Evolutionary conservation across 768 basidiomycete genomes (phyloP).

Genomic region (Boletus huronensis): DNA sequence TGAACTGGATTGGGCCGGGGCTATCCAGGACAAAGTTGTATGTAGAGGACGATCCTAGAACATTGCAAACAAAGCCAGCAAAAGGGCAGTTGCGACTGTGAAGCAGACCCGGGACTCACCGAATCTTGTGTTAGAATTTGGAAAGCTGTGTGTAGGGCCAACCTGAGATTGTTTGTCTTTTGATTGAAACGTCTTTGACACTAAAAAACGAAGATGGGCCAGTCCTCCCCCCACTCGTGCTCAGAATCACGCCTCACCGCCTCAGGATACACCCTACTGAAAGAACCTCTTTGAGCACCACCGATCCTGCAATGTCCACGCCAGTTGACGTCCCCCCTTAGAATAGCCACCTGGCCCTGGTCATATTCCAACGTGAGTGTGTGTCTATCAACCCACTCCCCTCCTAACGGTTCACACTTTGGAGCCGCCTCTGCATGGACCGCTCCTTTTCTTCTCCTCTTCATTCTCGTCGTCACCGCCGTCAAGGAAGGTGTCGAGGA

Average conservation of each 20-base stretch:
- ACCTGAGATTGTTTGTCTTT: too few relatives aligned
- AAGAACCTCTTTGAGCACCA: constrained; percentile 85
- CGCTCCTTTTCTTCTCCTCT: constrained; percentile 79
- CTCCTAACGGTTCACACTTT: constrained; percentile 46
- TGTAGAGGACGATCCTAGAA: too few relatives aligned
- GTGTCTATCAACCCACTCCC: not conserved
- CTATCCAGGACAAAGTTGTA: too few relatives aligned
- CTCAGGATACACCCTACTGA: constrained; percentile 83
- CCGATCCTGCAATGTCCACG: not conserved
- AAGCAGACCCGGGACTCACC: too few relatives aligned
- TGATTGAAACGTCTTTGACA: too few relatives aligned
- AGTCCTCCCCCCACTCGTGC: constrained; percentile 30
- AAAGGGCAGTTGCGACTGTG: too few relatives aligned
- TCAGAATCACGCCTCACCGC: not conserved
- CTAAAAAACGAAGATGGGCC: too few relatives aligned
- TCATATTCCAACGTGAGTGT: constrained; percentile 69
- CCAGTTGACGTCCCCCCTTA: constrained; percentile 47
- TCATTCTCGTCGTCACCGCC: constrained; percentile 85
- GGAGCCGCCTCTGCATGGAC: constrained; percentile 82
- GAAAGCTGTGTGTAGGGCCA: too few relatives aligned
- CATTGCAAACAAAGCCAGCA: too few relatives aligned
- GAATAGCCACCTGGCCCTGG: constrained; percentile 70
- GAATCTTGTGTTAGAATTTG: too few relatives aligned
- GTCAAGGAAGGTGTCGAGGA: constrained; percentile 97
- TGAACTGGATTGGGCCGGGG: not conserved